These are phyloP conservation scores for Jamesozyma hellenica DNA, from an alignment of 805 yeast species.

Conservation along the genomic window DNA sequence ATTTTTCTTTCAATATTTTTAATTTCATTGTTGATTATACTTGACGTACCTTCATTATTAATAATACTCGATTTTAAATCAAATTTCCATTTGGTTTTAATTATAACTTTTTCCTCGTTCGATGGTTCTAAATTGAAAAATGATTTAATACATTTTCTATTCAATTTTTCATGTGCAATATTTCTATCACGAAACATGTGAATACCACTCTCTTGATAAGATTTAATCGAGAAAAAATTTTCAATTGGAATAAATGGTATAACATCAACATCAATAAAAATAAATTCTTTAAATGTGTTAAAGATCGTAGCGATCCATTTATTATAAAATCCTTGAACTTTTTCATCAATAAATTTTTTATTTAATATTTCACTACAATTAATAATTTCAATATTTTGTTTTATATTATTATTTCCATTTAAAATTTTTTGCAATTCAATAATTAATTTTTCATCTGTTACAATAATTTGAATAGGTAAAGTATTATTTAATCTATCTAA, in stretches of 20 bases:
- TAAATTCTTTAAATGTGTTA: conserved; percentile 39
- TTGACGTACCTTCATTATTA: conserved; percentile 2
- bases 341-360: not conserved
- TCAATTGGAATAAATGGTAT: conserved; percentile 35
- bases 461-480: not conserved
- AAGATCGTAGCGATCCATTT: conserved; percentile 29
- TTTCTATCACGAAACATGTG: conserved; percentile 1
- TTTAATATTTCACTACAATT: not conserved
- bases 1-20: conserved; percentile 7
- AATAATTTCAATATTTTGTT: not conserved
- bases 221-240: conserved; percentile 15
- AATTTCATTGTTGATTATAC: too few relatives aligned
- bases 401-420: too few relatives aligned
- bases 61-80: not conserved
- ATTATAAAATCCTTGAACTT: not conserved
- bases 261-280: conserved; percentile 45
- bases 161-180: not conserved
- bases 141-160: not conserved
- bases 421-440: not conserved
- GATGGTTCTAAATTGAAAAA: conserved; percentile 12
- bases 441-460: not conserved
- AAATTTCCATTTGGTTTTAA: conserved; percentile 9
- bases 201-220: conserved; percentile 14
- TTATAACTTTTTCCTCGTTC: conserved; percentile 9
- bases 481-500: too few relatives aligned